phyloP scores from a whole-genome alignment of 306 rosid species.

The Prunus kanzakura region DNA sequence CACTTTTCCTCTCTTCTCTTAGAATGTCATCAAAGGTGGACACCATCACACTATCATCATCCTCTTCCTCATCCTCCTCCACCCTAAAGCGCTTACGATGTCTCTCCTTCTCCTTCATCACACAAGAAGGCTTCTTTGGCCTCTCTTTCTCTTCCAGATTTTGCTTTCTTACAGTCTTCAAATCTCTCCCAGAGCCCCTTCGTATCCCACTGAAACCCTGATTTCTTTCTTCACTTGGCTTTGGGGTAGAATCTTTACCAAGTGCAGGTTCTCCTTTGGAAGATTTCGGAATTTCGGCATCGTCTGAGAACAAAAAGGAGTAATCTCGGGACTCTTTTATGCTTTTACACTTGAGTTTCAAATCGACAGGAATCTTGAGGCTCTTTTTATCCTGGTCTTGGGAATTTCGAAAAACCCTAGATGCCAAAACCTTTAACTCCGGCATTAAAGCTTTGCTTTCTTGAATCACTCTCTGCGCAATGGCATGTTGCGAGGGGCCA shows the following conservation, averaged over 20 bases:
- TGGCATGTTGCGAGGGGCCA: not conserved
- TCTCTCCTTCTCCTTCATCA: not conserved
- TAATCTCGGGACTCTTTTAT: not conserved
- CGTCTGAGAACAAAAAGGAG: not conserved
- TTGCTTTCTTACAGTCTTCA: no score
- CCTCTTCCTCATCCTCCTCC: not conserved
- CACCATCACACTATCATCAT: not conserved
- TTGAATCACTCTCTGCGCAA: not conserved
- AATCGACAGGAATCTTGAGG: not conserved
- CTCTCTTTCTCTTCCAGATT: not conserved
- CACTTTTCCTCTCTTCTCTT: not conserved
- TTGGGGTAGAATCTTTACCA: not conserved
- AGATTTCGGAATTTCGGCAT: not conserved
- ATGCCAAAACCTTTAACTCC: not conserved
- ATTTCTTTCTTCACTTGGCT: not conserved
- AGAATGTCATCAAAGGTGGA: not conserved
- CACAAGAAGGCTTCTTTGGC: not conserved
- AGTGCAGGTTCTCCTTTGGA: not conserved
- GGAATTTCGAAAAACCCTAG: no score
- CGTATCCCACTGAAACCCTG: not conserved
- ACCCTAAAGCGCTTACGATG: not conserved
- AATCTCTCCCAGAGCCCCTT: no score
- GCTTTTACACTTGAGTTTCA: not conserved
- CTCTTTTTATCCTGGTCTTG: no score
- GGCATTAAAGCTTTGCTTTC: not conserved